Evolutionary conservation across 805 yeast species (phyloP).

Genomic region (Candida boidinii): DNA sequence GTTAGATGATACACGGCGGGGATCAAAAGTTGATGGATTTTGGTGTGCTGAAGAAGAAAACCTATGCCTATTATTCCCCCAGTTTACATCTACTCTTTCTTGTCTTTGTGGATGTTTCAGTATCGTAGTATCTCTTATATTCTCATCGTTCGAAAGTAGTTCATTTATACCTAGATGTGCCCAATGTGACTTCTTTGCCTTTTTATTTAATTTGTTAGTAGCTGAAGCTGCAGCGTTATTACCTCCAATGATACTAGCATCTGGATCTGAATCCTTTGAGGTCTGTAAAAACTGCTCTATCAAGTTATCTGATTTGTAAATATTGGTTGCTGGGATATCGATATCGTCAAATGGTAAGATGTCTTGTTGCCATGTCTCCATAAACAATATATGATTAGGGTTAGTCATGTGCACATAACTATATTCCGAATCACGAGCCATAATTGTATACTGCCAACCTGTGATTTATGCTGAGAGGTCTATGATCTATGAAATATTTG

Average conservation of each 20-base stretch:
- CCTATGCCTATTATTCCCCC: too few species aligned
- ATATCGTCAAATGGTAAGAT: constrained; percentile 24
- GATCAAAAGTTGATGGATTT: too few species aligned
- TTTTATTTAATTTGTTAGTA: constrained; percentile 17
- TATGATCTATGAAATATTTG: neutral
- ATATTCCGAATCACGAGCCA: constrained; percentile 20
- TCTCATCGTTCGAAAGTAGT: constrained; percentile 9
- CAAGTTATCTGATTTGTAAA: constrained; percentile 12
- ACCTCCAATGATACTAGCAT: constrained; percentile 13
- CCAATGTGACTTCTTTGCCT: constrained; percentile 22
- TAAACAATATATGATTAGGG: constrained; percentile 21
- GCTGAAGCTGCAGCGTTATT: constrained; percentile 20
- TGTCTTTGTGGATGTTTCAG: constrained; percentile 13
- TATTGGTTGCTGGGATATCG: constrained; percentile 15
- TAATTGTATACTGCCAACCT: too few species aligned
- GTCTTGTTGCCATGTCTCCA: constrained; percentile 24
- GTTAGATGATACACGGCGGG: too few species aligned
- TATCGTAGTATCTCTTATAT: constrained; percentile 17
- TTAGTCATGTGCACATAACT: constrained; percentile 22
- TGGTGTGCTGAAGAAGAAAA: too few species aligned
- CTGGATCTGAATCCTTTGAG: constrained; percentile 19
- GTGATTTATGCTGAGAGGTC: neutral
- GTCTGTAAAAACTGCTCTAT: constrained; percentile 19
- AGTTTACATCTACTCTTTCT: constrained; percentile 2
- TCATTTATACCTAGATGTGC: constrained; percentile 19